These are phyloP conservation scores for Penicillium sp. DNA, from an alignment of 2,329 filamentous ascomycete genomes.

Conservation along the genomic window DNA sequence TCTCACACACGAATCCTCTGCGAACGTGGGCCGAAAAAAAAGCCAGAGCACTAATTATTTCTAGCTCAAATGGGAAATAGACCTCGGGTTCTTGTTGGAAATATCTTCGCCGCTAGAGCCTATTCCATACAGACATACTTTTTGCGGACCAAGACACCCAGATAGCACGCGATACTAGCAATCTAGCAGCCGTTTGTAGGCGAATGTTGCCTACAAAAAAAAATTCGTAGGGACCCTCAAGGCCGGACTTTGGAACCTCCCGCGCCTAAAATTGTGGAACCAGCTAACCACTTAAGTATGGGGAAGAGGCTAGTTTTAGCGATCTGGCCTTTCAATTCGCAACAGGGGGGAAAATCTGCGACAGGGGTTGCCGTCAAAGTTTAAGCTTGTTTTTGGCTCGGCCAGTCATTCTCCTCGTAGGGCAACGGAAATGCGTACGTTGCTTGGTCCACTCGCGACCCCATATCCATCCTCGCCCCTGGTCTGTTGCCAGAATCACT, in stretches of 20 bases:
- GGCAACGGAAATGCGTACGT: constrained; percentile 6
- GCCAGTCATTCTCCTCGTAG: constrained; percentile 9
- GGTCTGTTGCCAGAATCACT: neutral
- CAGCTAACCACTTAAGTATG: neutral
- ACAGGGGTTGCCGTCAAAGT: constrained; percentile 17
- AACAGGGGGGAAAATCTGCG: constrained; percentile 12
- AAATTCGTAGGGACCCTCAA: neutral
- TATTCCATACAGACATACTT: too few relatives aligned
- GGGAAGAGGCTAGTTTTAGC: constrained; percentile 10
- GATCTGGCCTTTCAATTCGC: constrained; percentile 8
- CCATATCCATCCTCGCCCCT: constrained; percentile 8
- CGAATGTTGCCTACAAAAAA: neutral
- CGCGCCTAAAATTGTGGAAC: neutral
- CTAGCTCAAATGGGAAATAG: neutral
- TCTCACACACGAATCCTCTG: neutral
- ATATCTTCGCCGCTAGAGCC: neutral
- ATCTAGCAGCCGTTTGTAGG: neutral
- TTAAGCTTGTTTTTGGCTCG: constrained; percentile 27
- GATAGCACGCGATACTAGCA: neutral
- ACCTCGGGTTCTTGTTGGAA: neutral
- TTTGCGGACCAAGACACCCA: neutral
- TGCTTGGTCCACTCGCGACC: constrained; percentile 3
- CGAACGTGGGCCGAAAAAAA: neutral
- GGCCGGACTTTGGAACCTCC: neutral
- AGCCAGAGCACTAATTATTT: neutral